Base-by-base conservation (phyloP, 352 stramenopile genomes). In the Globisporangium barbulae region DNA sequence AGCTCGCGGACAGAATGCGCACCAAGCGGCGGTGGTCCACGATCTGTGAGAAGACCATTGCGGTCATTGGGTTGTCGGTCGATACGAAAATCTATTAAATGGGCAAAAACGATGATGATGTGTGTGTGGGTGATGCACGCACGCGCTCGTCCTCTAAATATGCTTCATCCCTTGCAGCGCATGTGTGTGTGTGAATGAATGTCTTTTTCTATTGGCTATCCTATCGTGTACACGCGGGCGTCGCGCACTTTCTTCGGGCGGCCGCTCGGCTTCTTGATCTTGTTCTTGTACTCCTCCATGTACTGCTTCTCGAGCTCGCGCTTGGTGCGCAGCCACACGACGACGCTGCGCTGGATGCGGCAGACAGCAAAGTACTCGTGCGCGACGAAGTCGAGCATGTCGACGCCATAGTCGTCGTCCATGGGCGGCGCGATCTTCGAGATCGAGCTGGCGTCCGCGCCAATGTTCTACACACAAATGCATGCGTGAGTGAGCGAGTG, bases 221-320 rank as follows among this genome's bases (percentile, higher is more conserved):
- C 76, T 59, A 90, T 81, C 31, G 85, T 91, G 72, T 91, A 92
- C 17, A 90, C 83, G 21, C 81, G 74, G 13, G 81, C 81, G 62
- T 91, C 81, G 30, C 83, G 85, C 63, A 90, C 70, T 68, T 91
- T 89, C 53, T 91, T 91, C 31, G 81, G 81, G 9, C 82, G 79
- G 2, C 81, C 79, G 28, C 79, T 90, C 31, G 81, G 83, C 56
- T 93, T 91, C 63, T 93, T 93, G 68, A 91, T 93, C 70, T 91
- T 91, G 69, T 84, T 90, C 53, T 89, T 90, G 81, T 93, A 90
- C 67, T 91, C 79, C 45, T 90, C 81, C 74, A 90, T 89, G 65
- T 83, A 85, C 59, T 76, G 73, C 57, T 84, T 78, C 65, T 91
- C 85, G 41, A 87, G 72, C 61, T 85, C 67, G 15, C 84, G 81